Base-by-base conservation (phyloP, 1,284 basidiomycete species). In the Mycosarcoma maydis region DNA sequence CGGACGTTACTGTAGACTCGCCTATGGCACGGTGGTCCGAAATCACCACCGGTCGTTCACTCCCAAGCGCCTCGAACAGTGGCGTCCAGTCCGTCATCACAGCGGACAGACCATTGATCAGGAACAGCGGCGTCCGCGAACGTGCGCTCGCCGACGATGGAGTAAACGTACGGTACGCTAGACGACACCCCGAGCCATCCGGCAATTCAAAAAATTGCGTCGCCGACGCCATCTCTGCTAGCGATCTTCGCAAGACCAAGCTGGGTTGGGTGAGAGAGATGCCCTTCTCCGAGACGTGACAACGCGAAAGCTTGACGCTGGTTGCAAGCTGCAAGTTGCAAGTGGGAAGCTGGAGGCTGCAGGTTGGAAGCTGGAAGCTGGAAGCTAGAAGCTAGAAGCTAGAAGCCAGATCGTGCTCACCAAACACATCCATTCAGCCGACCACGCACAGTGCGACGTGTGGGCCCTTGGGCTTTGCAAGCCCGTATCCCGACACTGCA, bases 21-120 rank as follows among this genome's bases (percentile, higher is more conserved):
- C 80, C 80, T 30, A 78, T 75, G 2, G 72, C 80, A 8, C 78
- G 71, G 39, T 78, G 76, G 45, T 81, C 80, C 4, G 71, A 74
- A 38, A 77, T 62, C 7, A 81, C 45, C 0, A 77, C 72, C 5
- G 57, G 42, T 8, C 77, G 70, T 5, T 59, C 55, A 11, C 38
- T 17, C 0, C 45, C 66, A 3, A 81, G 55, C 0, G 58, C 38
- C 22, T 73, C 57, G 10, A 75, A 73, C 4, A 81, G 58, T 2
- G 72, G 69, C 1, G 53, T 54, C 79, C 79, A 81, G 38, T 80
- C 77, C 3, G 53, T 49, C 77, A 81, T 78, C 11, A 77, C 71
- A 4, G 75, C 76, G 0, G 64, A 70, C n/a, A 81, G 55, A 16
- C 79, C 79, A 40, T 76, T 81, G 56, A 81, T 66, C 27, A 80